A percentile compares a stretch with the other conserved stretches of the same genome.
These are phyloP conservation scores for Fusarium sacchari DNA, from an alignment of 2,329 filamentous ascomycete species.

Conservation along the genomic window DNA sequence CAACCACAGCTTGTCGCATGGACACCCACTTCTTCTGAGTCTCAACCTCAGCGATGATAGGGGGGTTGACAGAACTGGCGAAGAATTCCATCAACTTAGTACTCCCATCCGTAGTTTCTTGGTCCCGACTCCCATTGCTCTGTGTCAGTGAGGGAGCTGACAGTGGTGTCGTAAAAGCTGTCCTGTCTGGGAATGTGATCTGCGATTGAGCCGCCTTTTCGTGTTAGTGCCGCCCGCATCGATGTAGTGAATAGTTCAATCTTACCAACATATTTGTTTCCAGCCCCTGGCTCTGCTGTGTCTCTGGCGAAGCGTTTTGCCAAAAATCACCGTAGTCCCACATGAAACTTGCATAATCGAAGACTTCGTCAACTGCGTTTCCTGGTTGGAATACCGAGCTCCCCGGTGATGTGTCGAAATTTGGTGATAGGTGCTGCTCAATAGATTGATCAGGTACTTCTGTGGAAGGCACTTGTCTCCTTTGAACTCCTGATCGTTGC, in stretches of 20 bases:
- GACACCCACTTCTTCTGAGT: slow-evolving; percentile 62
- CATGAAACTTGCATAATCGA: slow-evolving; percentile 61
- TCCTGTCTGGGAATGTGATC: slow-evolving; percentile 39
- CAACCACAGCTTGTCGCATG: slow-evolving; percentile 58
- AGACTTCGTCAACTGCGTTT: slow-evolving; percentile 54
- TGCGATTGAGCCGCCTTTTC: slow-evolving; percentile 36
- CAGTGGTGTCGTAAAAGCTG: slow-evolving; percentile 29
- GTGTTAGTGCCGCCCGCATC: not conserved
- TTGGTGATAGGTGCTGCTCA: slow-evolving; percentile 42
- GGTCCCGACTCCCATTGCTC: slow-evolving; percentile 35
- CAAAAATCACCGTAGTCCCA: slow-evolving; percentile 54
- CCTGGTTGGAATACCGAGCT: slow-evolving; percentile 41
- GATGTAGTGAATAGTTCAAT: not conserved
- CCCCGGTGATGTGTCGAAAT: slow-evolving; percentile 43
- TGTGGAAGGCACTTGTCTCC: slow-evolving; percentile 17
- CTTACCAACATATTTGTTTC: slow-evolving; percentile 39
- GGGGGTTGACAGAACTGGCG: slow-evolving; percentile 58
- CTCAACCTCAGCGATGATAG: slow-evolving; percentile 63
- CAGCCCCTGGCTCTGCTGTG: slow-evolving; percentile 37
- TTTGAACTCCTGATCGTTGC: slow-evolving; percentile 39
- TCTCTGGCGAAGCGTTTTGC: slow-evolving; percentile 46
- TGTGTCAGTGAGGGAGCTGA: slow-evolving; percentile 35
- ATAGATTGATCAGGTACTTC: slow-evolving; percentile 9
- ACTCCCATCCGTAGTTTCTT: slow-evolving; percentile 1
- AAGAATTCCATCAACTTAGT: slow-evolving; percentile 59